phyloP scores from a whole-genome alignment of 2,329 filamentous ascomycete species.

The Berkeleyomyces basicola region DNA sequence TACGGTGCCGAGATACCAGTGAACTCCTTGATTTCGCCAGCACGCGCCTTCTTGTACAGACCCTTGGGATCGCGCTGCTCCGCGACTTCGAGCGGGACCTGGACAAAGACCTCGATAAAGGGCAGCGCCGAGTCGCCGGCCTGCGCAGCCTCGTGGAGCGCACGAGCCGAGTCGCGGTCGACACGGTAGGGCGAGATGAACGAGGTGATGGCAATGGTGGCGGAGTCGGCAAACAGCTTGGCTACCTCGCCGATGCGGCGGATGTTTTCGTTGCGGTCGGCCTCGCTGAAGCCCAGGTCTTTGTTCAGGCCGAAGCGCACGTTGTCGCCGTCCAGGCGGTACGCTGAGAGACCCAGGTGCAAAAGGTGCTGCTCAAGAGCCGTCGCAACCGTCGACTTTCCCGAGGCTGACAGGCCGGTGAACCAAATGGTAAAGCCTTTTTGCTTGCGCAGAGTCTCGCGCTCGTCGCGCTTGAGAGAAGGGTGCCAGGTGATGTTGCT shows the following conservation, averaged over 20 bases:
- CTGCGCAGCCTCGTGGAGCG: constrained; percentile 51
- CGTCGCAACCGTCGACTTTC: constrained; percentile 93
- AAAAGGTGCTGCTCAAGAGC: constrained; percentile 95
- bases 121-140: constrained; percentile 49
- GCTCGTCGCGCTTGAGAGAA: constrained; percentile 62
- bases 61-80: constrained; percentile 96
- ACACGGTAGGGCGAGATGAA: constrained; percentile 93
- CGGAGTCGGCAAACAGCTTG: constrained; percentile 86
- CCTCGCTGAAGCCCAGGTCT: constrained; percentile 85
- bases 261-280: constrained; percentile 95
- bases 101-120: constrained; percentile 88
- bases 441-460: constrained; percentile 60
- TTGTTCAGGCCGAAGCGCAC: constrained; percentile 97
- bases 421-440: constrained; percentile 94
- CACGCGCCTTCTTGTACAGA: constrained; percentile 88
- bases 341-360: constrained; percentile 65
- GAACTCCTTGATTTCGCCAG: constrained; percentile 91
- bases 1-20: constrained; percentile 92
- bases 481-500: constrained; percentile 89
- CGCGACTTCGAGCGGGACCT: constrained; percentile 78
- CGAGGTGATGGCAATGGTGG: constrained; percentile 75
- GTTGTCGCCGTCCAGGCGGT: constrained; percentile 96
- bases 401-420: constrained; percentile 86
- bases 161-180: constrained; percentile 67
- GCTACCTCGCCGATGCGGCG: constrained; percentile 90